Evolutionary conservation across 805 yeast species (phyloP).

Genomic region (Nakazawaea wickerhamii): DNA sequence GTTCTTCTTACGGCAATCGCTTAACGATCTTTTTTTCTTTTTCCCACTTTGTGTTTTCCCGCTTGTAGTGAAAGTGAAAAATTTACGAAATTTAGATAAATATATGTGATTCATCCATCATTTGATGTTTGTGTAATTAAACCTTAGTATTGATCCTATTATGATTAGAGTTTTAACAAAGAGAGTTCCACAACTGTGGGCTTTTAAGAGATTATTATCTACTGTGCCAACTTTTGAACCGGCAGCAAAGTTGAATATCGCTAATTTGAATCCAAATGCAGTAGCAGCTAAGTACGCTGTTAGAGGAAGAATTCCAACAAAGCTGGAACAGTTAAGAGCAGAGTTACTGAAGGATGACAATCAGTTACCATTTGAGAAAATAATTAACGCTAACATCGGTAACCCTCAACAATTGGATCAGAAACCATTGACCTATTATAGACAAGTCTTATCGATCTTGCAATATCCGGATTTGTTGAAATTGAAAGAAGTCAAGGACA

Average conservation of each 20-base stretch:
- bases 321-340: constrained; percentile 77
- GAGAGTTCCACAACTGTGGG: neutral
- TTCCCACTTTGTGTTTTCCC: too few relatives aligned
- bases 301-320: constrained; percentile 87
- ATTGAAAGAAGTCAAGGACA: constrained; percentile 22
- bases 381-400: constrained; percentile 91
- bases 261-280: constrained; percentile 67
- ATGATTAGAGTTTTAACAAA: too few relatives aligned
- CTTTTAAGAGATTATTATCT: constrained; percentile 8
- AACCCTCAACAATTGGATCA: constrained; percentile 97
- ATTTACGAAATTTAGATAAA: too few relatives aligned
- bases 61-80: neutral
- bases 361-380: constrained; percentile 68
- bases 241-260: constrained; percentile 30
- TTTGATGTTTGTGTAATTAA: too few relatives aligned
- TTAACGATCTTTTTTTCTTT: neutral
- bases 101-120: too few relatives aligned
- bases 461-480: constrained; percentile 75
- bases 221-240: constrained; percentile 20
- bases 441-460: constrained; percentile 81
- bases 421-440: constrained; percentile 88
- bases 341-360: constrained; percentile 49
- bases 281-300: constrained; percentile 93
- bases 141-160: too few relatives aligned
- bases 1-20: neutral